Conservation (phyloP, 2,329 filamentous ascomycete species). For the Aspergillus spinulosporus region DNA sequence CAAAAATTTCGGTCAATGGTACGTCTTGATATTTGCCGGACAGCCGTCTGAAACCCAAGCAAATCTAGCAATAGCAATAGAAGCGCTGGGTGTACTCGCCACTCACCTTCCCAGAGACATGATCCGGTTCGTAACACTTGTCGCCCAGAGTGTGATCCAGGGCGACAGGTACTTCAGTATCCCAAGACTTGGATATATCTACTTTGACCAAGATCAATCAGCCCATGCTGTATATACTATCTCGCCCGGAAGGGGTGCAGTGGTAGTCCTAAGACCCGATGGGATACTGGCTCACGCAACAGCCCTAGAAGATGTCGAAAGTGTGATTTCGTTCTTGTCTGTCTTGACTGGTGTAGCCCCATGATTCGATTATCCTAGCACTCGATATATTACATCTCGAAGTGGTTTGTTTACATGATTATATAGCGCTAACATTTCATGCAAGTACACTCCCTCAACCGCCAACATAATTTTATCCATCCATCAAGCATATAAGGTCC, state of each 20-base stretch:
- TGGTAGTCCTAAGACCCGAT: constrained; percentile 10
- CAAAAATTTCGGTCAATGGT: constrained; percentile 7
- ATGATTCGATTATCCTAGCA: not conserved
- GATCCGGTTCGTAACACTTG: constrained; percentile 1
- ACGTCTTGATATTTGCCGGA: constrained; percentile 8
- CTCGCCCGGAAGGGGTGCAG: constrained; percentile 5
- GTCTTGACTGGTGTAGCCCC: not conserved
- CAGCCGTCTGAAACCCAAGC: not conserved
- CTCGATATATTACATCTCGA: no score
- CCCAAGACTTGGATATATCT: constrained; percentile 2
- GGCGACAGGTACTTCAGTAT: constrained; percentile 6
- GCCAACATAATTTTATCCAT: no score
- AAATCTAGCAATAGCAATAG: not conserved
- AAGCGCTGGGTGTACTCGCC: not conserved
- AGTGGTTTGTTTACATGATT: no score
- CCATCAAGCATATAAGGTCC: no score
- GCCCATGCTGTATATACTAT: constrained; percentile 13
- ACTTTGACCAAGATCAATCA: constrained; percentile 11
- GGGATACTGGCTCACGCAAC: constrained; percentile 7
- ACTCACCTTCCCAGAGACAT: not conserved
- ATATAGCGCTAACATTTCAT: no score
- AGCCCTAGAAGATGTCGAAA: not conserved
- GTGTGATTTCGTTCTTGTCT: not conserved
- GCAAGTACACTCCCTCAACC: no score
- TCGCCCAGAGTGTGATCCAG: constrained; percentile 2